Conservation (phyloP, 371 early-diverging fungal species). For the Mortierella sp. region DNA sequence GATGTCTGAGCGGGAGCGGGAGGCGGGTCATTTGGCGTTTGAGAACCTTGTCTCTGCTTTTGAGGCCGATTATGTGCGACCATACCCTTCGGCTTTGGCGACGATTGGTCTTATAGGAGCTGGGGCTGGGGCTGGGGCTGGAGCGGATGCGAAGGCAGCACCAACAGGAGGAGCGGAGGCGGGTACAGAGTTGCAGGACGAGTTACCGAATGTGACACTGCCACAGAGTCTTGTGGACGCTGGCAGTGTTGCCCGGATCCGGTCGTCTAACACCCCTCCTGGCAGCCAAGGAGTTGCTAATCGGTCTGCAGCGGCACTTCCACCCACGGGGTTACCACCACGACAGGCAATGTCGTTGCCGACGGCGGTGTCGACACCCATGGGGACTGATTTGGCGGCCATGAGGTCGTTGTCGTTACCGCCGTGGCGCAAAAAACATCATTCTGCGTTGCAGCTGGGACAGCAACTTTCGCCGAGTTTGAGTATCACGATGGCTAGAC, state of each 20-base stretch:
- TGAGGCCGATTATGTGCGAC: conserved; percentile 24
- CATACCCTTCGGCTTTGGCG: neutral
- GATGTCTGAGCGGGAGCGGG: conserved; percentile 24
- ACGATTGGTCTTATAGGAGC: neutral
- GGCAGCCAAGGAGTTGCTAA: neutral
- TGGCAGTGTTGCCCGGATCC: conserved; percentile 1
- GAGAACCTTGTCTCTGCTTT: conserved; percentile 40
- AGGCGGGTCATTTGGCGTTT: conserved; percentile 32
- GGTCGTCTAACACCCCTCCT: neutral
- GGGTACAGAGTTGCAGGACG: neutral
- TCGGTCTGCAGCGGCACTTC: neutral
- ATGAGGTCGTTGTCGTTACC: conserved; percentile 36
- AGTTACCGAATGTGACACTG: neutral
- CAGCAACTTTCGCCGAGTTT: neutral
- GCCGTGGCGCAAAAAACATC: conserved; percentile 32
- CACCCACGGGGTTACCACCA: neutral
- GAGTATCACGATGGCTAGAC: neutral
- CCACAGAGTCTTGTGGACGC: neutral
- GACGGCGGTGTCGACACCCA: neutral
- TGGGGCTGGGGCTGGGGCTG: neutral
- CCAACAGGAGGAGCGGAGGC: neutral
- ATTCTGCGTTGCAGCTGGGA: neutral
- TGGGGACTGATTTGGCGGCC: neutral
- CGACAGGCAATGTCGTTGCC: conserved; percentile 24
- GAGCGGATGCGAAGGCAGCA: neutral